A percentile compares a stretch with the other conserved stretches of the same genome.
Evolutionary conservation across 73 alveolate species (phyloP).

Genomic region (Urostyla sp.): DNA sequence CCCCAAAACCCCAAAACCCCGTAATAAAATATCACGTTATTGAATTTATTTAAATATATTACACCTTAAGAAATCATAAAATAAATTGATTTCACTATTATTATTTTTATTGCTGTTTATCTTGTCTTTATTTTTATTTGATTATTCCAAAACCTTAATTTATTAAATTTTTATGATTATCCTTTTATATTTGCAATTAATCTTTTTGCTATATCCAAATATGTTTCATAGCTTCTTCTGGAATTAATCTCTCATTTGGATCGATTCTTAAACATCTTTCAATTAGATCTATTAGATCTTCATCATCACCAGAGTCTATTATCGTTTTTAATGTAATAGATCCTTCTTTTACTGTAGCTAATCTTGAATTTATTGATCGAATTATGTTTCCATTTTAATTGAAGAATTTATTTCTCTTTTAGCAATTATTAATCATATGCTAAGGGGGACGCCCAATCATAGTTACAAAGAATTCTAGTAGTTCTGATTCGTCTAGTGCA

Average conservation of each 20-base stretch:
- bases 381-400: slow-evolving; percentile 19
- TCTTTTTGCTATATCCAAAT: too few relatives aligned
- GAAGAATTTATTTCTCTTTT: slow-evolving; percentile 46
- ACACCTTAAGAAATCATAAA: too few relatives aligned
- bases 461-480: slow-evolving; percentile 18
- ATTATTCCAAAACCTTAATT: too few relatives aligned
- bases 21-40: too few relatives aligned
- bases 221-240: slow-evolving; percentile 61
- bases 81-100: too few relatives aligned
- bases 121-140: too few relatives aligned
- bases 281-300: slow-evolving; percentile 36
- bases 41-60: too few relatives aligned
- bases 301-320: slow-evolving; percentile 22
- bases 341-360: neutral
- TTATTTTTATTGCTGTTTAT: too few relatives aligned
- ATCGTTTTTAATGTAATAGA: neutral
- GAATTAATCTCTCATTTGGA: slow-evolving; percentile 50
- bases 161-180: too few relatives aligned
- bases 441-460: slow-evolving; percentile 50
- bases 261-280: slow-evolving; percentile 33
- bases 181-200: too few relatives aligned
- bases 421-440: slow-evolving; percentile 23
- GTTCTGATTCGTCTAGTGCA: slow-evolving; percentile 54
- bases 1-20: too few relatives aligned
- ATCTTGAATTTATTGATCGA: slow-evolving; percentile 28